A percentile compares a stretch with the other conserved stretches of the same genome.
phyloP scores from a whole-genome alignment of 805 yeast species.

The Candida anglica region DNA sequence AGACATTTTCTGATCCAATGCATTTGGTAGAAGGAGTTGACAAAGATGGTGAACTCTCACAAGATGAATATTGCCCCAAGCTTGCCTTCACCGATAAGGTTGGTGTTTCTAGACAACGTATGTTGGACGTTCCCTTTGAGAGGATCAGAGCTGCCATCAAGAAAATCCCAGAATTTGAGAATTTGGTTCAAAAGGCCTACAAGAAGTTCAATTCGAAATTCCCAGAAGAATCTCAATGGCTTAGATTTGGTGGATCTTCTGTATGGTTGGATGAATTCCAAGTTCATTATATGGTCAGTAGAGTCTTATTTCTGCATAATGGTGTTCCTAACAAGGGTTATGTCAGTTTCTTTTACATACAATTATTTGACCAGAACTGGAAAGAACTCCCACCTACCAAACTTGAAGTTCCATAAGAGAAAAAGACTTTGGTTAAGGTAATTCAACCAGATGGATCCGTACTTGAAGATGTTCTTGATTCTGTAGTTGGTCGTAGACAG shows the following conservation, averaged over 20 bases:
- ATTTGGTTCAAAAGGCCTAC: slow-evolving; percentile 12
- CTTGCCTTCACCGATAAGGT: too few relatives aligned
- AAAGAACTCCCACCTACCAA: slow-evolving; percentile 5
- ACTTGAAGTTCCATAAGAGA: slow-evolving; percentile 12
- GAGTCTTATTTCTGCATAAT: slow-evolving; percentile 21
- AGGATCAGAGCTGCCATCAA: slow-evolving; percentile 8
- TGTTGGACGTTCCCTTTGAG: slow-evolving; percentile 14
- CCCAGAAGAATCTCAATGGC: slow-evolving; percentile 16
- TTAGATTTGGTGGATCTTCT: slow-evolving; percentile 17
- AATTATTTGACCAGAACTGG: slow-evolving; percentile 20
- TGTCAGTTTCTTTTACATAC: slow-evolving; percentile 17
- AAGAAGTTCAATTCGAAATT: slow-evolving; percentile 14
- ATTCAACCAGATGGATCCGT: slow-evolving; percentile 14
- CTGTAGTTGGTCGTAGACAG: too few relatives aligned
- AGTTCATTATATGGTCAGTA: slow-evolving; percentile 26
- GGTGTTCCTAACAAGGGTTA: slow-evolving; percentile 14
- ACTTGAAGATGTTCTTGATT: slow-evolving; percentile 5
- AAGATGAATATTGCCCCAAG: too few relatives aligned
- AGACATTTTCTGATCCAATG: too few relatives aligned
- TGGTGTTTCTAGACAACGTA: slow-evolving; percentile 10
- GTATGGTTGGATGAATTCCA: slow-evolving; percentile 28
- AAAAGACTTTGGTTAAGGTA: slow-evolving; percentile 8
- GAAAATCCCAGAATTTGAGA: slow-evolving; percentile 7
- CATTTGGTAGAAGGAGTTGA: too few relatives aligned
- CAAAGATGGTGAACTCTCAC: too few relatives aligned